Evolutionary conservation across 2,329 filamentous ascomycete genomes (phyloP), one percentile per base, ranked within the genome.

Genomic region (Phyllachora maydis): DNA sequence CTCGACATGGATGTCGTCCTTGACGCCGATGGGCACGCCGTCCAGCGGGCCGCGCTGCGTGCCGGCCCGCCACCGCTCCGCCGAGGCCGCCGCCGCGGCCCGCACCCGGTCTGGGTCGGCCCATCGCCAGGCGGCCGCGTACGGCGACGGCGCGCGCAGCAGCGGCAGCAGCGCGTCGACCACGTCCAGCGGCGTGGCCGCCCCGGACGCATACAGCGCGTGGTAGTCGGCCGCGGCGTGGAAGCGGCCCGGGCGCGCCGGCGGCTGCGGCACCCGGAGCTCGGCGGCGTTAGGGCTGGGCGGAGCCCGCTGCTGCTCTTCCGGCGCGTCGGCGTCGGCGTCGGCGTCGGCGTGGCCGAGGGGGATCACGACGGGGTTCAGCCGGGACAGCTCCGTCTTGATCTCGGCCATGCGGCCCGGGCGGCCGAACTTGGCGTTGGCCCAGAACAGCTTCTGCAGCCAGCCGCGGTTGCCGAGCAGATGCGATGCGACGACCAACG

Each of bases 1-100:
- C 32, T 65, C 56, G 16, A 82, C 52, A 32, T 73, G 59, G 10
- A 72, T 59, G 38, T 91, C 79, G 39, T 90, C 81, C 48, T 92
- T 91, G 35, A 88, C 65, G 0, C 72, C 75, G 23, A 90, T 63
- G 0, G 81, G 82, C 1, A 91, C 66, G 8, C 82, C 82, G 37
- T 92, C 82, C 6, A 91, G 51, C 4, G 77, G 50, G 8, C 77
- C 59, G 10, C 81, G 44, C 1, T 69, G 59, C 30, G 59, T 58
- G 0, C 76, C 74, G 10, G 58, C 51, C 28, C 65, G 64, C 45
- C 75, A 91, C 21, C 82, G 58, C 39, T 64, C 54, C 0, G 79
- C 75, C 1, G 79, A 88, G 6, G 63, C 74, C 34, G 59, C 59
- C 0, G 82, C 81, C 1, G 78, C 72, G 17, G 61, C 59, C 4